Evolutionary conservation across 495 filamentous ascomycete genomes (phyloP), one percentile per base, ranked within the genome.

Genomic region (Acidiella bohemica): DNA sequence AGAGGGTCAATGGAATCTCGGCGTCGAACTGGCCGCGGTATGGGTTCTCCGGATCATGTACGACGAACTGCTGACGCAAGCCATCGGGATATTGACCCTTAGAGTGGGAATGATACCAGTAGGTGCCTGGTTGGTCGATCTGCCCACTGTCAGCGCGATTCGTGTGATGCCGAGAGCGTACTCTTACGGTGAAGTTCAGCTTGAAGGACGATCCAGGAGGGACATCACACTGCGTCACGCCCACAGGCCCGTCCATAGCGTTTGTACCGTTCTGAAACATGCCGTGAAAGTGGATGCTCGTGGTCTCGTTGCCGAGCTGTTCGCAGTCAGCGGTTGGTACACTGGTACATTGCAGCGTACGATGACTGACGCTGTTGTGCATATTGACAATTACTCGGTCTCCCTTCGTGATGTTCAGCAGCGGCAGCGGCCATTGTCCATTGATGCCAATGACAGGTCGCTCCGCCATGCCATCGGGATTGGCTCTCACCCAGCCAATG

Each of bases 91-190:
- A 85, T 53, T 82, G 80, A 5, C 64, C 69, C 30, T 63, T 61
- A 13, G 67, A 24, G 50, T 87, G 81, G 10, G 76, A 82, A 55
- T 87, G 81, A 50, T 86, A 87, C 83, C 83, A 87, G 58, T 83
- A 86, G 0, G 80, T 82, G 21, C 81, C 81, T 9, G 72, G 72
- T 55, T 85, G 76, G 42, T 79, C 62, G 14, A 72, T 53, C 59
- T 82, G 24, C 5, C 12, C 23, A 18, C 22, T 18, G 31, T 50
- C 28, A 47, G 47, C 23, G 12, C 13, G 11, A 4, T 11, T 7
- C 2, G 24, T 5, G 13, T 16, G n/a, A 10, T 2, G 1, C 16
- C 12, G 7, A 11, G 13, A 13, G 24, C 17, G 14, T 10, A 4
- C 5, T 54, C 66, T 54, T 56, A 84, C 78, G 5, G 76, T 81